Conservation (phyloP, 257 asterid species). For the Sherardia arvensis region DNA sequence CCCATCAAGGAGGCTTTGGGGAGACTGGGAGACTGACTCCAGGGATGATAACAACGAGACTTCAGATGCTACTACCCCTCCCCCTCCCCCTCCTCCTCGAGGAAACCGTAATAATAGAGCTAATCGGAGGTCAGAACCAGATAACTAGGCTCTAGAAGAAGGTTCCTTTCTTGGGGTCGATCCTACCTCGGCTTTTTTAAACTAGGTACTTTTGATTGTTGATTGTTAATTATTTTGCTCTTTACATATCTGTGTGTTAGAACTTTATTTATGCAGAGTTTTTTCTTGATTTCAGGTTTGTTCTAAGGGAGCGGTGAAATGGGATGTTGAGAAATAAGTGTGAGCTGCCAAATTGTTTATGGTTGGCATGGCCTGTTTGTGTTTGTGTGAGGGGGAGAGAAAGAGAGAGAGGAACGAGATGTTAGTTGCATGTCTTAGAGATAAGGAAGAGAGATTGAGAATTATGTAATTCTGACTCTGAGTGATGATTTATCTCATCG, state of each 20-base stretch:
- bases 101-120: conserved; percentile 17
- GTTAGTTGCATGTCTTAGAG: too few relatives aligned
- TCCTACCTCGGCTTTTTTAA: background rate
- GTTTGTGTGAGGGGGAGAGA: background rate
- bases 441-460: background rate
- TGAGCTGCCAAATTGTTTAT: background rate
- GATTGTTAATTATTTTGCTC: background rate
- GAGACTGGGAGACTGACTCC: conserved; percentile 47
- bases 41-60: conserved; percentile 33
- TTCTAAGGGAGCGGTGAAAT: background rate
- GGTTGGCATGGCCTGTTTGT: background rate
- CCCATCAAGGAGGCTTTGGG: conserved; percentile 59
- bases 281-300: background rate
- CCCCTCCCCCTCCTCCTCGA: background rate
- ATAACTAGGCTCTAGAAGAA: conserved; percentile 12
- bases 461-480: conserved; percentile 7
- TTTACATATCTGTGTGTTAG: background rate
- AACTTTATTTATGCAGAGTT: background rate
- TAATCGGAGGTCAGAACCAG: conserved; percentile 28
- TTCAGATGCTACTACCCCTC: conserved; percentile 17
- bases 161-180: background rate
- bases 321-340: conserved; percentile 2
- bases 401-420: background rate
- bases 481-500: background rate
- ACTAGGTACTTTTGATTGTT: background rate